Percentiles rank a stretch among this genome's conserved stretches.
phyloP scores from a whole-genome alignment of 305 asterid species.

The Euphrasia arctica region DNA sequence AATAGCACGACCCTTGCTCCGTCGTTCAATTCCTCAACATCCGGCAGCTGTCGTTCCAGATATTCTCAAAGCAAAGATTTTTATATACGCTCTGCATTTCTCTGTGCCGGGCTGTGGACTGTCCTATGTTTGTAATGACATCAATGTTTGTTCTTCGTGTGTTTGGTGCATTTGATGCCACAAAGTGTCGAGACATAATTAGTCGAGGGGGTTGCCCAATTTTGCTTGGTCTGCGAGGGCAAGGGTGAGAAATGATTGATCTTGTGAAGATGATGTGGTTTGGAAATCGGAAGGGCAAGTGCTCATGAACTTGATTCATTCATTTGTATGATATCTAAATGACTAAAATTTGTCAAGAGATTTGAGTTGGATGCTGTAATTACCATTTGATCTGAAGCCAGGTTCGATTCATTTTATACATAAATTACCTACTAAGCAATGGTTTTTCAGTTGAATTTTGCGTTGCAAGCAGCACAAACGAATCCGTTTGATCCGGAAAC shows the following conservation, averaged over 20 bases:
- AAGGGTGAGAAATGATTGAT: slow-evolving; percentile 26
- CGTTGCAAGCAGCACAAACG: slow-evolving; percentile 46
- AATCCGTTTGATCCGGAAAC: slow-evolving; percentile 36
- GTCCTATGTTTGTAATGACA: slow-evolving; percentile 35
- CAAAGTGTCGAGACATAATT: slow-evolving; percentile 1
- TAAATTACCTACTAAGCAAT: no score
- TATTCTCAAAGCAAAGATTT: slow-evolving; percentile 21
- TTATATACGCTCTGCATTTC: slow-evolving; percentile 27
- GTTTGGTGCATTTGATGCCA: slow-evolving; percentile 6
- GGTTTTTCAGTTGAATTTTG: slow-evolving; percentile 24
- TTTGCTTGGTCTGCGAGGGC: slow-evolving; percentile 39
- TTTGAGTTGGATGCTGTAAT: slow-evolving; percentile 17
- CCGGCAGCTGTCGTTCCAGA: slow-evolving; percentile 44
- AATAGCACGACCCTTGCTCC: slow-evolving; percentile 69
- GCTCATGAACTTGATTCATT: slow-evolving; percentile 37
- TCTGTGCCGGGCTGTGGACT: slow-evolving; percentile 39
- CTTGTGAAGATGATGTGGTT: slow-evolving; percentile 19
- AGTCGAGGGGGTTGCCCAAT: slow-evolving; percentile 29
- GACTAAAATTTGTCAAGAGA: background rate
- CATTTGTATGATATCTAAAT: slow-evolving; percentile 32
- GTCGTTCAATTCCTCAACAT: slow-evolving; percentile 50
- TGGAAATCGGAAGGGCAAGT: slow-evolving; percentile 1
- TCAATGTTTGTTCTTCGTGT: slow-evolving; percentile 1
- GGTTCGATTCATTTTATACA: background rate
- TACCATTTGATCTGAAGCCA: background rate